These are phyloP conservation scores for Emergomyces africanus DNA, from an alignment of 2,329 filamentous ascomycete species.

Conservation along the genomic window DNA sequence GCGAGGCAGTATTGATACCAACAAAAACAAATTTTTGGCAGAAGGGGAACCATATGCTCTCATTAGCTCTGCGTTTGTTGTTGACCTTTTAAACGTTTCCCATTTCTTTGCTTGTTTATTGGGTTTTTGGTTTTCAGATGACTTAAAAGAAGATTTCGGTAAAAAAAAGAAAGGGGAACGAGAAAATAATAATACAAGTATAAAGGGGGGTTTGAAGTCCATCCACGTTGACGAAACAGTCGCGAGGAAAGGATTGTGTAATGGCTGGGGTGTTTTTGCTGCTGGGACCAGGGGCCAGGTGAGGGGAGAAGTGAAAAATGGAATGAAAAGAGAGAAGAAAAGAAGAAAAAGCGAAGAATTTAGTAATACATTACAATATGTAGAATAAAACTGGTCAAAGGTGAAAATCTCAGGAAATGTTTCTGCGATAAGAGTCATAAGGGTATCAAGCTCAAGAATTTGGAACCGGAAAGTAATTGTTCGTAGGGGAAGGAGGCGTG, in stretches of 20 bases:
- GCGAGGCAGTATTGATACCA: background rate
- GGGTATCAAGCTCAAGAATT: conserved; percentile 4
- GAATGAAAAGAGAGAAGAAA: too few species aligned
- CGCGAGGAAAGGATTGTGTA: background rate
- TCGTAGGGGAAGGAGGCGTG: background rate
- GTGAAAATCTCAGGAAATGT: background rate
- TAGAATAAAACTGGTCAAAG: background rate
- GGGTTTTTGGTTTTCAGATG: background rate
- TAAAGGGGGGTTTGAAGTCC: background rate
- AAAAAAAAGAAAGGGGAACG: background rate
- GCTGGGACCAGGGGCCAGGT: background rate
- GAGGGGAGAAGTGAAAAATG: background rate
- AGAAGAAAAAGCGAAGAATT: background rate
- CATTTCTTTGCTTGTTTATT: background rate
- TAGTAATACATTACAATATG: conserved; percentile 1
- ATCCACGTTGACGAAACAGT: background rate
- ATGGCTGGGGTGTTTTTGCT: background rate
- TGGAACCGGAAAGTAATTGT: background rate
- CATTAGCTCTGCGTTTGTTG: background rate
- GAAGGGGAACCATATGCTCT: too few species aligned
- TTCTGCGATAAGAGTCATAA: conserved; percentile 3
- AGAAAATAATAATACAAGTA: background rate
- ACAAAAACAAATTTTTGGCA: background rate
- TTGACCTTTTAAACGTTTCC: background rate
- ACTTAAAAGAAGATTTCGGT: background rate